A percentile compares a stretch with the other conserved stretches of the same genome.
Conservation (phyloP, 192 early-diverging fungal species). For the Mortierella claussenii region DNA sequence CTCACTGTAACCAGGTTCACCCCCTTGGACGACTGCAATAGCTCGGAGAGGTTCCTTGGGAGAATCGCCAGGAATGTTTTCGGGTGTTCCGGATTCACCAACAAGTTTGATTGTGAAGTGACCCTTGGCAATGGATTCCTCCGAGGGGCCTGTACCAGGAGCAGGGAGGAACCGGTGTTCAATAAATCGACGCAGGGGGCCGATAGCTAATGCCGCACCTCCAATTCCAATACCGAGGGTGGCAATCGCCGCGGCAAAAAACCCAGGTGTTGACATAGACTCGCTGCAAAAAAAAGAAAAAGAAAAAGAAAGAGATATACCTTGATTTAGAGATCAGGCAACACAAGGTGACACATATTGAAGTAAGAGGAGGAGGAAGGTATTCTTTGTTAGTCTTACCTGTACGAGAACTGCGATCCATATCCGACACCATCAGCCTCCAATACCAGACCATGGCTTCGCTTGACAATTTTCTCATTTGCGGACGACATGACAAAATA, state of each 20-base stretch:
- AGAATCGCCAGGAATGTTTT: constrained; percentile 53
- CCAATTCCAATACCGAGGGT: constrained; percentile 57
- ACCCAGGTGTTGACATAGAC: constrained; percentile 60
- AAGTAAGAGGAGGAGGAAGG: too few species aligned
- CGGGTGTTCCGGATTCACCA: constrained; percentile 57
- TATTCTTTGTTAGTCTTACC: too few species aligned
- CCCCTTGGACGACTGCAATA: constrained; percentile 41
- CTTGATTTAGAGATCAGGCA: background rate
- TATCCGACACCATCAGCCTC: constrained; percentile 53
- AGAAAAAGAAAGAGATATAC: background rate
- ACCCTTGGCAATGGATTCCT: constrained; percentile 65
- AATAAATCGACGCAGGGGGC: constrained; percentile 47
- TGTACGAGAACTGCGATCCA: constrained; percentile 57
- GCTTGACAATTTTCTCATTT: constrained; percentile 73
- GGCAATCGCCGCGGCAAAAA: constrained; percentile 48
- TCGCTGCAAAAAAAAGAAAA: constrained; percentile 53
- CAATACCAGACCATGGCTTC: constrained; percentile 66
- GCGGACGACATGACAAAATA: constrained; percentile 70
- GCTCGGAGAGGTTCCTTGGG: constrained; percentile 5
- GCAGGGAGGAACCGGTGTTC: constrained; percentile 63
- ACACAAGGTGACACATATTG: background rate
- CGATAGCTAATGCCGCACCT: constrained; percentile 21
- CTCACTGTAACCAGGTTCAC: constrained; percentile 87
- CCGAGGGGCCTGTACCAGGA: constrained; percentile 74
- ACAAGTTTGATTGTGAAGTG: constrained; percentile 61